Percentiles rank a stretch among this genome's conserved stretches.
These are phyloP conservation scores for Thuja plicata DNA, from an alignment of 83 land plant species.

Conservation along the genomic window DNA sequence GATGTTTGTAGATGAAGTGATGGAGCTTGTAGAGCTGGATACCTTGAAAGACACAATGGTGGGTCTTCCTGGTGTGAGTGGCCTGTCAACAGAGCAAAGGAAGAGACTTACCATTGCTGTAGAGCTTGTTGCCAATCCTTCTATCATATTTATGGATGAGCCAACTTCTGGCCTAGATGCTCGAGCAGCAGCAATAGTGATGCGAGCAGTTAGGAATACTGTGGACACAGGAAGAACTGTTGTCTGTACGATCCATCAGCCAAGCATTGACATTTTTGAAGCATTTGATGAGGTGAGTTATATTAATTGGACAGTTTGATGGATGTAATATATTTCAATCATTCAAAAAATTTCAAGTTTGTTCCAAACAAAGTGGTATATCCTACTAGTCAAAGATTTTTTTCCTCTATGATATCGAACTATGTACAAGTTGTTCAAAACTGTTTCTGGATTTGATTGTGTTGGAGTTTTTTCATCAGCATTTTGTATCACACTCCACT, in stretches of 20 bases:
- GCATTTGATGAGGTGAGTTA: slow-evolving; percentile 12
- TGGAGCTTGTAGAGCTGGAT: slow-evolving; percentile 13
- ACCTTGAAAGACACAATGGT: slow-evolving; percentile 12
- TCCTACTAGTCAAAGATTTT: too few relatives aligned
- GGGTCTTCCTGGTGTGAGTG: slow-evolving; percentile 16
- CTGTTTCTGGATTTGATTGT: too few relatives aligned
- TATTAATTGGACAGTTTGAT: background rate
- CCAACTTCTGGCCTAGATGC: slow-evolving; percentile 15
- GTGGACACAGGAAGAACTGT: slow-evolving; percentile 13
- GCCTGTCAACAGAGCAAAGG: slow-evolving; percentile 11
- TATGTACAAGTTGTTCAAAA: background rate
- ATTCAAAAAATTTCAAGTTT: background rate
- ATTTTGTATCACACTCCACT: too few relatives aligned
- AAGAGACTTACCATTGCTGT: slow-evolving; percentile 16
- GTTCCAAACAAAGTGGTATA: too few relatives aligned
- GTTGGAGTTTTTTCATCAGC: too few relatives aligned
- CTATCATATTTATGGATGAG: slow-evolving; percentile 11
- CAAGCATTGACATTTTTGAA: slow-evolving; percentile 11
- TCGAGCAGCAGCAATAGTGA: slow-evolving; percentile 11
- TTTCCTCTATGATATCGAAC: too few relatives aligned
- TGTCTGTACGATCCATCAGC: slow-evolving; percentile 13
- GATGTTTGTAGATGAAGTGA: slow-evolving; percentile 14
- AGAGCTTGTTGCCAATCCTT: slow-evolving; percentile 11
- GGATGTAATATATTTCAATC: background rate
- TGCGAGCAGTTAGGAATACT: slow-evolving; percentile 12